These are phyloP conservation scores for Phytophthora agathidicida DNA, from an alignment of 352 stramenopile species.

Conservation along the genomic window DNA sequence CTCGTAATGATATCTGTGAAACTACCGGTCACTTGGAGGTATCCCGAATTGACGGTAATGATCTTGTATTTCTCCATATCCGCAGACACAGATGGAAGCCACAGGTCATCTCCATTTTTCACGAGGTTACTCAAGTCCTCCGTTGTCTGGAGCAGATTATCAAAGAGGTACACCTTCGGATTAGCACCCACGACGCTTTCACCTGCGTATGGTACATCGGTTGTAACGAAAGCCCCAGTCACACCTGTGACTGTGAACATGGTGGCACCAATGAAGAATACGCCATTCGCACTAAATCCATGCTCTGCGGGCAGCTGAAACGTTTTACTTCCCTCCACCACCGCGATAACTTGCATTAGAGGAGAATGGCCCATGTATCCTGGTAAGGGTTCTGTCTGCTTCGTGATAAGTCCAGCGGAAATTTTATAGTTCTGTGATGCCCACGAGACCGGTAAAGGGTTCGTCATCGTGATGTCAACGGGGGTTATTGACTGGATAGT, in stretches of 20 bases:
- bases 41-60: constrained; percentile 29
- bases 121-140: constrained; percentile 52
- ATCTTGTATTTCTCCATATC: constrained; percentile 63
- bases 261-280: constrained; percentile 48
- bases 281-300: constrained; percentile 27
- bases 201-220: constrained; percentile 36
- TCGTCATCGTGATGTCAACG: constrained; percentile 51
- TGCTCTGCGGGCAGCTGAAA: constrained; percentile 59
- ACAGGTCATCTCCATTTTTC: constrained; percentile 49
- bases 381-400: constrained; percentile 49
- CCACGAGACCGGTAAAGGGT: constrained; percentile 6
- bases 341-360: constrained; percentile 55
- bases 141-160: constrained; percentile 71
- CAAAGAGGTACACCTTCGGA: constrained; percentile 56
- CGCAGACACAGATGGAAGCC: constrained; percentile 45
- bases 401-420: constrained; percentile 58
- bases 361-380: constrained; percentile 52
- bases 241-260: constrained; percentile 46
- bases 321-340: constrained; percentile 21
- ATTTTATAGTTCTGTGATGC: constrained; percentile 28
- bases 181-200: constrained; percentile 33
- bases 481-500: constrained; percentile 52
- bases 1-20: constrained; percentile 53
- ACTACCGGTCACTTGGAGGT: constrained; percentile 51
- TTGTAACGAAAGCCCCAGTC: constrained; percentile 36